A percentile compares a stretch with the other conserved stretches of the same genome.
These are phyloP conservation scores for Clathrospora elynae DNA, from an alignment of 2,329 filamentous ascomycete genomes.

Conservation along the genomic window DNA sequence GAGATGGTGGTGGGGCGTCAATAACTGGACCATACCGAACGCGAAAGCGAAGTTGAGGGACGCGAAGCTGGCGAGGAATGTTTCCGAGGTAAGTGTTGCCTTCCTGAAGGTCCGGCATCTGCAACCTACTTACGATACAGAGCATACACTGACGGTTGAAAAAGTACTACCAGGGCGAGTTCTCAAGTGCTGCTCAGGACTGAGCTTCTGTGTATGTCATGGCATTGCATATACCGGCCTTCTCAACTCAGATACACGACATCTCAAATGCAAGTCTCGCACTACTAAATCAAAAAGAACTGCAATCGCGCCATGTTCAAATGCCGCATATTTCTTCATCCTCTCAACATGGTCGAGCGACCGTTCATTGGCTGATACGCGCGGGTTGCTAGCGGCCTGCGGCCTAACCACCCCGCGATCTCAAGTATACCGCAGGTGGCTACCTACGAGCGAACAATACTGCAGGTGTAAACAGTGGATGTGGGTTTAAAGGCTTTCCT, in stretches of 20 bases:
- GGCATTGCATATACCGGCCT: conserved; percentile 21
- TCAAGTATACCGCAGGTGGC: too few relatives aligned
- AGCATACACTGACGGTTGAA: conserved; percentile 17
- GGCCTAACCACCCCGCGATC: too few relatives aligned
- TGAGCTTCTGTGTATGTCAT: conserved; percentile 8
- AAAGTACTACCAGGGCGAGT: conserved; percentile 38
- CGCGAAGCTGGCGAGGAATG: conserved; percentile 41
- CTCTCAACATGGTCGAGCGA: background rate
- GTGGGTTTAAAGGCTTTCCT: too few relatives aligned
- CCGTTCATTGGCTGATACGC: background rate
- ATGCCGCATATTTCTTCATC: background rate
- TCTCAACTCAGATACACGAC: background rate
- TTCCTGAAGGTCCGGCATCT: conserved; percentile 39
- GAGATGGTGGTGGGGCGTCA: conserved; percentile 94
- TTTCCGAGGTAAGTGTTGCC: conserved; percentile 44
- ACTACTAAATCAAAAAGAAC: too few relatives aligned
- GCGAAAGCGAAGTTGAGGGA: conserved; percentile 29
- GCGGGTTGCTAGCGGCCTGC: background rate
- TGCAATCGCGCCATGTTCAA: too few relatives aligned
- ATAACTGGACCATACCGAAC: conserved; percentile 71
- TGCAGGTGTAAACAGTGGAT: too few relatives aligned
- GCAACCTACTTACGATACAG: background rate
- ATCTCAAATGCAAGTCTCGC: background rate
- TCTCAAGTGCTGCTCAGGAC: conserved; percentile 32
- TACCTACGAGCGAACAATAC: too few relatives aligned